Conservation (phyloP, 1,284 basidiomycete species). For the Cryptococcus sp. region DNA sequence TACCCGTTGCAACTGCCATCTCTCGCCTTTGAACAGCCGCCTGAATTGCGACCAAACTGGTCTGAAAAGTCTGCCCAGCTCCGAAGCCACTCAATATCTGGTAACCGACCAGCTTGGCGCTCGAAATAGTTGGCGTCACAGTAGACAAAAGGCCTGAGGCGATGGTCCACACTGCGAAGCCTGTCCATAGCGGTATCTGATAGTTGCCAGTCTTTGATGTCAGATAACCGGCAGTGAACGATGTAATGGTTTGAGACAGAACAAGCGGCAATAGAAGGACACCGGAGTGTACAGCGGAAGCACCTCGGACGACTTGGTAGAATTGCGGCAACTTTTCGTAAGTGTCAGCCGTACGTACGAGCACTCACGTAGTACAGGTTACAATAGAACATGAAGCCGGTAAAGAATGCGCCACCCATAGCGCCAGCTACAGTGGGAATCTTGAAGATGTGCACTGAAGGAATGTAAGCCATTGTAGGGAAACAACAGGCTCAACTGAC, state of each 20-base stretch:
- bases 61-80: constrained; percentile 57
- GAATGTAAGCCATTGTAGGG: no score
- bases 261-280: constrained; percentile 66
- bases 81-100: constrained; percentile 68
- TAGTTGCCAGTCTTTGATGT: constrained; percentile 67
- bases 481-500: no score
- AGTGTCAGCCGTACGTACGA: no score
- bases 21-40: constrained; percentile 33
- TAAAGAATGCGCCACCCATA: constrained; percentile 65
- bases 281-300: constrained; percentile 62
- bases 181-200: constrained; percentile 62
- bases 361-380: constrained; percentile 20
- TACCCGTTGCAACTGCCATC: constrained; percentile 42
- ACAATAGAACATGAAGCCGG: constrained; percentile 55
- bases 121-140: constrained; percentile 57
- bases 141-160: constrained; percentile 68
- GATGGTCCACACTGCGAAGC: constrained; percentile 67
- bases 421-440: constrained; percentile 67
- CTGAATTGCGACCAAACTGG: constrained; percentile 58
- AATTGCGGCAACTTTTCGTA: constrained; percentile 61
- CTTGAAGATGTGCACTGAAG: constrained; percentile 70
- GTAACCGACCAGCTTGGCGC: constrained; percentile 62
- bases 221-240: constrained; percentile 57
- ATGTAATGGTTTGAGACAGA: constrained; percentile 61
- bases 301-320: constrained; percentile 69